Evolutionary conservation across 176 grass and related monocot genomes (phyloP).

Genomic region (Paspalum vaginatum): DNA sequence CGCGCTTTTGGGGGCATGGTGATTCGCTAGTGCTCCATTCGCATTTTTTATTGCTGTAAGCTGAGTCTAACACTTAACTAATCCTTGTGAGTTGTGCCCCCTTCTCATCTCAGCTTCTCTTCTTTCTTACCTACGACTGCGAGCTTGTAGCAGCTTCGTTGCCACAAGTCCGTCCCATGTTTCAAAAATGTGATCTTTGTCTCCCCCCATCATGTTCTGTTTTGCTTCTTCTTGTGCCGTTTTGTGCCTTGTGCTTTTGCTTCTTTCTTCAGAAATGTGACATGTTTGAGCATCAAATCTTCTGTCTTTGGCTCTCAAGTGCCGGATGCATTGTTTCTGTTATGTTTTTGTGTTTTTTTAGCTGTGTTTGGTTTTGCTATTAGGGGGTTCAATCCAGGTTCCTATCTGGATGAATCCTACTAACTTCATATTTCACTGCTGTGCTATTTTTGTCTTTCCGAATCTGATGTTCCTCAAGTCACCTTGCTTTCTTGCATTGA

Average conservation of each 20-base stretch:
- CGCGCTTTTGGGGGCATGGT: constrained; percentile 51
- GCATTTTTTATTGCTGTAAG: constrained; percentile 51
- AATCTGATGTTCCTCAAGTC: constrained; percentile 17
- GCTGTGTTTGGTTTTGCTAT: not conserved
- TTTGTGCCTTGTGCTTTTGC: not conserved
- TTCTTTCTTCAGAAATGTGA: not conserved
- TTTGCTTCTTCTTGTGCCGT: not conserved
- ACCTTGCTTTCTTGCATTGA: not conserved
- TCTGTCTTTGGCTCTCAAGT: not conserved
- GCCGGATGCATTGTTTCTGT: not conserved
- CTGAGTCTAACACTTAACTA: constrained; percentile 49
- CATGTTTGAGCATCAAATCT: not conserved
- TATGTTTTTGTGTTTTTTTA: not conserved
- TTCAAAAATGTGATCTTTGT: constrained; percentile 17
- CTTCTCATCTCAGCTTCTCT: constrained; percentile 17
- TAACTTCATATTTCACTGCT: not conserved
- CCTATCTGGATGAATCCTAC: constrained; percentile 6
- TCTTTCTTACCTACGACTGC: not conserved
- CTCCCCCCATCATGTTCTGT: not conserved
- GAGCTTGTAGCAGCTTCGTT: not conserved
- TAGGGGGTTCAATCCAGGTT: not conserved
- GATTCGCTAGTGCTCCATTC: constrained; percentile 40
- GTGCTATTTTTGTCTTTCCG: constrained; percentile 7
- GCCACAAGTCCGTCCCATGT: constrained; percentile 11
- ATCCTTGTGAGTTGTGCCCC: constrained; percentile 47